Evolutionary conservation across 768 basidiomycete genomes (phyloP), one percentile per base, ranked within the genome.

Genomic region (Artomyces pyxidatus): DNA sequence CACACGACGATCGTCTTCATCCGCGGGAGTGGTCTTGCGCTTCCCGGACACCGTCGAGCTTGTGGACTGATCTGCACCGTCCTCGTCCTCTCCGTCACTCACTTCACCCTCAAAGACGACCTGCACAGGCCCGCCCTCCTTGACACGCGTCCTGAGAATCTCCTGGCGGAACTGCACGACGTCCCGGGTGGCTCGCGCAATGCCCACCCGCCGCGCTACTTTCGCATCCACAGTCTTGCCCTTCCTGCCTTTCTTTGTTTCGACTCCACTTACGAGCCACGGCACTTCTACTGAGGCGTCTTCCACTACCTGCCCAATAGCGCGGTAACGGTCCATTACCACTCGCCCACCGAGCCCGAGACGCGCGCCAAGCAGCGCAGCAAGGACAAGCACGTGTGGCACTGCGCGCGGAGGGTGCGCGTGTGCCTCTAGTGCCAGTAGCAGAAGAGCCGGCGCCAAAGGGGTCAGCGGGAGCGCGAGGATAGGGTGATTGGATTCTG

Each of bases 401-500:
- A 82, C 68, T 39, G 28, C 32, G 54, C 35, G 47, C 9, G 75
- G 68, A 22, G 68, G 61, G 37, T 77, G 75, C 9, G 66, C 64
- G 56, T 85, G 83, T 3, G 79, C 80, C 70, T 91, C 89, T 29
- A 88, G 64, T 0, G 82, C 76, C 45, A 88, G 72, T 22, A 90
- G 71, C 49, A 87, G 68, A 7, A 87, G 59, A 12, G 84, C 88
- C 58, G 82, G 83, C 4, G 87, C 85, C 3, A 80, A 71, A 16
- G 75, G 69, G 6, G 71, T 67, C 44, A 68, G 70, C 49, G 71
- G 67, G 51, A 54, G 58, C 11, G 61, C 70, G 47, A 62, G 69
- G 46, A 61, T 65, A 63, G 44, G 28, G 45, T 42, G 52, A 38
- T 9, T n/a, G 12, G 22, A 41, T 22, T 21, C 23, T 57, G 71